Conservation (phyloP, 2,329 filamentous ascomycete species). For the Talaromyces marneffei region DNA sequence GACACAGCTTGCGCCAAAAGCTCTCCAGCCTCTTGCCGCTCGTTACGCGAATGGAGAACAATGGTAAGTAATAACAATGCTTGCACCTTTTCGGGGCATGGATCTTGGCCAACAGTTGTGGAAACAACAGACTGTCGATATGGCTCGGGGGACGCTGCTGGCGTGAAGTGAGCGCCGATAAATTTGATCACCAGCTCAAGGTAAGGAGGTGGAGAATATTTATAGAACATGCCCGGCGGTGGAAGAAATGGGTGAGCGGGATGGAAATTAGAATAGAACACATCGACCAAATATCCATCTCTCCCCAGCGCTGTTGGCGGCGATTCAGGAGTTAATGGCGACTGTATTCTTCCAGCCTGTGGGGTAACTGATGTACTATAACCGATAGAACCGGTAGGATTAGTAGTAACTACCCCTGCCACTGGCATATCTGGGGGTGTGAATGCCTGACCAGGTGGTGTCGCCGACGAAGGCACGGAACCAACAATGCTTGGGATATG, state of each 20-base stretch:
- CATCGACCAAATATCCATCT: slow-evolving; percentile 43
- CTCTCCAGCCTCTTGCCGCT: slow-evolving; percentile 62
- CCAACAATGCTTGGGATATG: slow-evolving; percentile 22
- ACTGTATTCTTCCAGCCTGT: slow-evolving; percentile 13
- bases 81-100: slow-evolving; percentile 64
- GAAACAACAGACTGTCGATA: slow-evolving; percentile 36
- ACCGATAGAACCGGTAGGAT: not conserved
- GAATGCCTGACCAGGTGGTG: slow-evolving; percentile 14
- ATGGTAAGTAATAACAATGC: slow-evolving; percentile 71
- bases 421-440: slow-evolving; percentile 5
- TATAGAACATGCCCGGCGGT: slow-evolving; percentile 40
- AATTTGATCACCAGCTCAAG: slow-evolving; percentile 53
- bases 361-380: not conserved
- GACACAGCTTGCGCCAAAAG: slow-evolving; percentile 63
- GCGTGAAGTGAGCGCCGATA: slow-evolving; percentile 51
- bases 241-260: slow-evolving; percentile 53
- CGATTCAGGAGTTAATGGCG: slow-evolving; percentile 34
- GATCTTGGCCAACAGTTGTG: slow-evolving; percentile 29
- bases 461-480: slow-evolving; percentile 18
- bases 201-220: slow-evolving; percentile 37
- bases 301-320: slow-evolving; percentile 22
- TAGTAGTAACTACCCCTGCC: not conserved
- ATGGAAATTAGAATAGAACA: slow-evolving; percentile 54
- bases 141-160: slow-evolving; percentile 39
- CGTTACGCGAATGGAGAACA: slow-evolving; percentile 68